These are phyloP conservation scores for Xerocomus alliaceus DNA, from an alignment of 1,284 basidiomycete species.

Conservation along the genomic window DNA sequence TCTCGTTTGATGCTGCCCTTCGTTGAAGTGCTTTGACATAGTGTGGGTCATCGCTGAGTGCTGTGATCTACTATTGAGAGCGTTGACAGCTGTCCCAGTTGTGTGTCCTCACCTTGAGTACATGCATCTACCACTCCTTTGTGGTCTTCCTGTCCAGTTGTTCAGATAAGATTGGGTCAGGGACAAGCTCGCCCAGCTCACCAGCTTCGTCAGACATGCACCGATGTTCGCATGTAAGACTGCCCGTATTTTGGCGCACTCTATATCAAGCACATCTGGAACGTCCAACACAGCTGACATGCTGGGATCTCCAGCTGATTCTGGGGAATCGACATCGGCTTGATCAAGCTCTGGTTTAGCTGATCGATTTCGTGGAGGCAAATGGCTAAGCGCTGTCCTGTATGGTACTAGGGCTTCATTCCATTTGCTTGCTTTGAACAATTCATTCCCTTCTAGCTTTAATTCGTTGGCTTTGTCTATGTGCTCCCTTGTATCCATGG, in stretches of 20 bases:
- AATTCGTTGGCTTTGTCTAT: conserved; percentile 61
- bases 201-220: conserved; percentile 79
- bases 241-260: conserved; percentile 65
- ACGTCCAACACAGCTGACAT: conserved; percentile 3
- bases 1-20: conserved; percentile 84
- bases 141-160: conserved; percentile 64
- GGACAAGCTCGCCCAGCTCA: conserved; percentile 44
- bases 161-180: conserved; percentile 7
- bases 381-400: conserved; percentile 59
- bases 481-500: conserved; percentile 44
- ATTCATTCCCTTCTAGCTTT: conserved; percentile 65
- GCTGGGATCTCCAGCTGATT: conserved; percentile 16
- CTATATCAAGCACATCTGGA: conserved; percentile 43
- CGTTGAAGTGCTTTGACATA: conserved; percentile 91
- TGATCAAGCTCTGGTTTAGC: conserved; percentile 20
- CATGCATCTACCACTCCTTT: conserved; percentile 80
- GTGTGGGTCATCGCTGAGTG: conserved; percentile 81
- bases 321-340: conserved; percentile 16
- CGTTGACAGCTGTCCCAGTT: background rate
- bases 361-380: conserved; percentile 54
- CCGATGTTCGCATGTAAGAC: conserved; percentile 81
- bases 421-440: conserved; percentile 63
- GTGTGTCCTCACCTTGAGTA: conserved; percentile 61
- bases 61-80: conserved; percentile 49
- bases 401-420: conserved; percentile 70